phyloP scores from a whole-genome alignment of 805 yeast species.

The Ogataea neopini region DNA sequence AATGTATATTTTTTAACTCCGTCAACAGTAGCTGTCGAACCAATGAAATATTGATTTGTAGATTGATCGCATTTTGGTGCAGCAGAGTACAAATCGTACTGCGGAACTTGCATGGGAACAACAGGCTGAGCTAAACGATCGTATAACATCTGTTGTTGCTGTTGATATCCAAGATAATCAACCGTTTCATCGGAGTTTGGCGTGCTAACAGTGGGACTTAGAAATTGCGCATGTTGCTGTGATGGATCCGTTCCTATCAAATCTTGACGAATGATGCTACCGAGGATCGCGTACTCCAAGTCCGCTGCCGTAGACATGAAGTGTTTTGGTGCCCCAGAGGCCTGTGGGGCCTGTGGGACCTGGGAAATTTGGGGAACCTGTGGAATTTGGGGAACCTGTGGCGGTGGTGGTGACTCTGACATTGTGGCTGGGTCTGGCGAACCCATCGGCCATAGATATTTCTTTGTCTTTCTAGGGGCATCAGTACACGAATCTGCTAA shows the following conservation, averaged over 20 bases:
- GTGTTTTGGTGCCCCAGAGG: not conserved
- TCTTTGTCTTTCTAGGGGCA: slow-evolving; percentile 85
- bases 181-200: slow-evolving; percentile 32
- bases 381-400: no score
- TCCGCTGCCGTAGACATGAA: slow-evolving; percentile 73
- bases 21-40: slow-evolving; percentile 42
- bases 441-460: slow-evolving; percentile 49
- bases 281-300: slow-evolving; percentile 67
- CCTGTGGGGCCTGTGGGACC: not conserved
- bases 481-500: slow-evolving; percentile 73
- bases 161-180: slow-evolving; percentile 29
- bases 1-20: slow-evolving; percentile 45
- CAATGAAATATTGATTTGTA: slow-evolving; percentile 70
- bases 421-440: slow-evolving; percentile 1
- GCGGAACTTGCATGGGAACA: not conserved
- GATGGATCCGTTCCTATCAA: slow-evolving; percentile 26
- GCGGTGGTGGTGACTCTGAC: slow-evolving; percentile 2
- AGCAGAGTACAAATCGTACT: slow-evolving; percentile 16
- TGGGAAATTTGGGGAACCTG: no score
- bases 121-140: not conserved
- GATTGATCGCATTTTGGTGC: slow-evolving; percentile 53
- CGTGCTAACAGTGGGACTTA: slow-evolving; percentile 39
- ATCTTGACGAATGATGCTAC: slow-evolving; percentile 60
- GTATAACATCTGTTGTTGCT: not conserved
- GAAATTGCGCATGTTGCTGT: slow-evolving; percentile 20